Base-by-base conservation (phyloP, 495 filamentous ascomycete genomes). In the Evansstolkia leycettana region DNA sequence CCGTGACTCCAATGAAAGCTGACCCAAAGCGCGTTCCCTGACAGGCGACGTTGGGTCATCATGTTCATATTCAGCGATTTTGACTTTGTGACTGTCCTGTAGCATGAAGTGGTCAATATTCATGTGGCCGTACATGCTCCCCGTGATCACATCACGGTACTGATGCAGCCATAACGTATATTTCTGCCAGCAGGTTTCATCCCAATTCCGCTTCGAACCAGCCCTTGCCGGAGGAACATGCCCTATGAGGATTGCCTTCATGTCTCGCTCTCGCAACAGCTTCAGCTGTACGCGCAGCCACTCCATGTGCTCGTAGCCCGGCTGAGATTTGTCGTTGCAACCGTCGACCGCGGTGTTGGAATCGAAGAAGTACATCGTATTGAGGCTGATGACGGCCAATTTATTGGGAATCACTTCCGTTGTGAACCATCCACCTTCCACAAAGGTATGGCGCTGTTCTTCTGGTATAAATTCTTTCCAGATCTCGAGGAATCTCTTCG, bases 31-130 rank as follows among this genome's bases (percentile, higher is more conserved):
- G 28, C 36, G 5, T 25, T 24, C 17, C 17, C n/a, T 19, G 7
- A 36, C 40, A 17, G 49, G 42, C 23, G 35, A 25, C 5, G 42
- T 15, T 17, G 44, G 30, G 13, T 34, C 37, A 15, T 27, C 28
- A 11, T 41, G 25, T 1, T 33, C 38, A 5, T 46, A 47, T 16
- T 50, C 50, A 16, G 47, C 44, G 17, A 71, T 64, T 28, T 85
- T 62, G 29, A 96, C 67, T 10, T 93, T 70, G 8, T 81, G 61
- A 39, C 73, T 82, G 60, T 95, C 90, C 47, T 94, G 88, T 7
- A 99, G 58, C 48, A 96, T 72, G 59, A 96, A 99, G 52, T 99
- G 90, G 48, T 99, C 90, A 41, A 94, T 80, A 50, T 99, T 99
- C 88, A 99, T 96, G 52, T 99, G 90, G 1, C 89, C 90, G 45